Conservation (phyloP, 2,329 filamentous ascomycete species). For the Aspergillus alliaceus region DNA sequence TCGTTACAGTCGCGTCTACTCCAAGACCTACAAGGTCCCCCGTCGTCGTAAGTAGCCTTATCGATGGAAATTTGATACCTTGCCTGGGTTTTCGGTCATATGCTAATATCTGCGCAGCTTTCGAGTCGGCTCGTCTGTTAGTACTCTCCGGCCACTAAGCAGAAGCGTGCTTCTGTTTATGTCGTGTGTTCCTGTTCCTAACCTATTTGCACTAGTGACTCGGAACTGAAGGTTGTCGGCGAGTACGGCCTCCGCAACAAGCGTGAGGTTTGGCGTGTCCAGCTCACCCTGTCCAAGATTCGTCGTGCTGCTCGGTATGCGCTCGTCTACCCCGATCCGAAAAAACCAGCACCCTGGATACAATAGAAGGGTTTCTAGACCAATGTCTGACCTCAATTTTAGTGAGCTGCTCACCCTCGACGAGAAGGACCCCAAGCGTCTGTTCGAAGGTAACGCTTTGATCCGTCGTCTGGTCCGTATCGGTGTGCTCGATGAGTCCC, state of each 20-base stretch:
- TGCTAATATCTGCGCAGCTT: slow-evolving; percentile 58
- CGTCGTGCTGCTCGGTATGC: slow-evolving; percentile 99
- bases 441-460: slow-evolving; percentile 99
- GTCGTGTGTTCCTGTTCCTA: slow-evolving; percentile 73
- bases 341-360: not conserved
- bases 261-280: slow-evolving; percentile 99
- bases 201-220: slow-evolving; percentile 82
- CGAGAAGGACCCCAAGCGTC: slow-evolving; percentile 99
- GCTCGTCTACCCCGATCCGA: not conserved
- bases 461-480: slow-evolving; percentile 99
- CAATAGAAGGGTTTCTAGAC: not conserved
- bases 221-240: slow-evolving; percentile 98
- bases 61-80: slow-evolving; percentile 13
- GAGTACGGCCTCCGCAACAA: slow-evolving; percentile 99
- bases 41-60: slow-evolving; percentile 65
- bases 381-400: slow-evolving; percentile 16
- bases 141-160: slow-evolving; percentile 93
- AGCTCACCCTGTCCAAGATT: slow-evolving; percentile 99
- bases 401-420: slow-evolving; percentile 99
- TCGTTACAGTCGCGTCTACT: slow-evolving; percentile 67
- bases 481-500: slow-evolving; percentile 99
- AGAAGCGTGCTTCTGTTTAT: slow-evolving; percentile 95
- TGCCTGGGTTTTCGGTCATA: slow-evolving; percentile 11
- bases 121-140: slow-evolving; percentile 99
- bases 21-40: slow-evolving; percentile 99